Evolutionary conservation across 2,329 filamentous ascomycete species (phyloP), one percentile per base, ranked within the genome.

Genomic region (Talaromyces piceae): DNA sequence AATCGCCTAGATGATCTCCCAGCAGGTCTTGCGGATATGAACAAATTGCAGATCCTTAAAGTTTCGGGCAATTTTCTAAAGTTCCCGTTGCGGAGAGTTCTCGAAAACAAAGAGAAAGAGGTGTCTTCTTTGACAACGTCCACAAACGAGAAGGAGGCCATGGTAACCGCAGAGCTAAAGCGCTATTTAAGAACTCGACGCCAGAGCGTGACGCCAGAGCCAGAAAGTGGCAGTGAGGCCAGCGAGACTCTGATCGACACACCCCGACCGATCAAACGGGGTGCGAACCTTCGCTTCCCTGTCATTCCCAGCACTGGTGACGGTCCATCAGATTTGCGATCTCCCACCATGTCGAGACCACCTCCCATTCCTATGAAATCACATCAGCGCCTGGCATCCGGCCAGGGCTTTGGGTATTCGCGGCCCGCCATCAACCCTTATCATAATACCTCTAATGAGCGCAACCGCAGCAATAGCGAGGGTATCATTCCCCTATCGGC

Each of bases 1-100:
- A 96, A 96, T 66, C 82, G 86, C 54, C 88, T 97, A 59, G 84
- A 88, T 57, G 85, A 91, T 59, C 74, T 97, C 16, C 91, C 91
- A 1, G 73, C 87, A 5, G 91, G 88, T 57, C 73, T 97, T 20
- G 89, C 88, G 50, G 90, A 95, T 57, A 95, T 96, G 87, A 84
- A 80, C 51, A 93, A 89, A 50, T 73, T 97, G 53, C 88, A 91
- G 64, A 87, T 94, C 58, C 77, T 97, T 51, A 95, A 95, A 67
- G 81, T 96, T 30, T 87, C 91, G 52, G 89, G 89, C 43, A 96
- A 96, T 60, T 88, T 88, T 7, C 80, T 96, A 53, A 80, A 78
- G 53, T 91, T 91, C 60, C 90, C 90, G 3, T 85, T 88, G 13
- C 81, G 78, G 59, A 83, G 86, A 57, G 76, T 86, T 12, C 67